Conservation (phyloP, 768 basidiomycete species). For the Phaffia australis region DNA sequence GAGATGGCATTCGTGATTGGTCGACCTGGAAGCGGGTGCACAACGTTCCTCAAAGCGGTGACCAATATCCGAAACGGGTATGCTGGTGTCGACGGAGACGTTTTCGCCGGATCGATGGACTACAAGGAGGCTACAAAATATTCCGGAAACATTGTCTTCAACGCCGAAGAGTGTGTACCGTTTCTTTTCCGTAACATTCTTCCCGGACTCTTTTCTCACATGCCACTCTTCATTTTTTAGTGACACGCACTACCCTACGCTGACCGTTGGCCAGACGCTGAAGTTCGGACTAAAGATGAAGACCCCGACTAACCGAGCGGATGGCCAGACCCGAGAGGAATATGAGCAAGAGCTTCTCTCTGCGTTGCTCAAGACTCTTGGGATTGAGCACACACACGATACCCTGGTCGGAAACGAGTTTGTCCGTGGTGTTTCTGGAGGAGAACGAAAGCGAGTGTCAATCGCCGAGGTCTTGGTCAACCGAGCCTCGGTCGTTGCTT, state of each 20-base stretch:
- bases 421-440: conserved; percentile 47
- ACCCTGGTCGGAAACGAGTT: conserved; percentile 57
- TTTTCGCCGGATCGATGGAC: conserved; percentile 17
- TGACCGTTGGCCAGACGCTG: conserved; percentile 25
- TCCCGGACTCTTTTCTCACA: conserved; percentile 15
- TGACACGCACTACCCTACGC: neutral
- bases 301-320: conserved; percentile 19
- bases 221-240: neutral
- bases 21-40: conserved; percentile 24
- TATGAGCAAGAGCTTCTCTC: conserved; percentile 17
- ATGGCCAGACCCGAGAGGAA: conserved; percentile 12
- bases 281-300: conserved; percentile 25
- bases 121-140: conserved; percentile 19
- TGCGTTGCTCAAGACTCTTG: conserved; percentile 22
- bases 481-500: conserved; percentile 28
- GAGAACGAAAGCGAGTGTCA: conserved; percentile 36
- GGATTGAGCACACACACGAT: conserved; percentile 18
- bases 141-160: conserved; percentile 24
- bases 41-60: conserved; percentile 22
- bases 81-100: conserved; percentile 23
- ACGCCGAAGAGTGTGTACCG: conserved; percentile 14
- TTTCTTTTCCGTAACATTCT: neutral
- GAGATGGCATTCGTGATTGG: conserved; percentile 25
- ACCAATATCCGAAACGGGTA: conserved; percentile 25
- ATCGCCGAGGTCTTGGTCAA: conserved; percentile 22